Conservation (phyloP, 495 filamentous ascomycete genomes). For the Neurospora sp. region DNA sequence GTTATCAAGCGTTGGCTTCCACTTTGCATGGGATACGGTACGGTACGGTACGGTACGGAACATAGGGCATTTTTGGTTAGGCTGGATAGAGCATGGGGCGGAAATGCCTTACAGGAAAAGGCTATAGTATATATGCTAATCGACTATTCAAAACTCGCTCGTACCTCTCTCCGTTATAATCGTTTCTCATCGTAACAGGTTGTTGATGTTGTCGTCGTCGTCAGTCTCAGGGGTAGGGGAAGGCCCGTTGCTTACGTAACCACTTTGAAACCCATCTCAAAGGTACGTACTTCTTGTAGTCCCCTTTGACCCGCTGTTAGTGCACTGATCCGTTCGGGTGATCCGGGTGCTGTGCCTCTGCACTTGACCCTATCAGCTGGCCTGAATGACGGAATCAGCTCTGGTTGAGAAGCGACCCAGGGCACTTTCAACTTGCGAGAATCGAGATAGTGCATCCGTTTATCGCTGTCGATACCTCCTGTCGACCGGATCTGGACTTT, state of each 20-base stretch:
- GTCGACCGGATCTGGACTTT: neutral
- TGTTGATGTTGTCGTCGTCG: neutral
- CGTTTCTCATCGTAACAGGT: neutral
- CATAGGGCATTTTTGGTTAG: neutral
- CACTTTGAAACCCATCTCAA: neutral
- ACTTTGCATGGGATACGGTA: neutral
- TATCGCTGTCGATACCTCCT: neutral
- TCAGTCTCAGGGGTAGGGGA: neutral
- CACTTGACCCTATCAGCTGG: neutral
- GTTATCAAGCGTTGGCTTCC: neutral
- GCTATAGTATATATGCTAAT: neutral
- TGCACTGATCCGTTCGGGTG: neutral
- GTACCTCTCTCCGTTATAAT: neutral
- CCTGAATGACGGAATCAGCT: neutral
- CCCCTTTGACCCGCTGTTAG: neutral
- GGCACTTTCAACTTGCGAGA: neutral
- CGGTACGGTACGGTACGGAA: neutral
- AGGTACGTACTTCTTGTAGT: neutral
- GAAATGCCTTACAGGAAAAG: neutral
- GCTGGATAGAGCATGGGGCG: neutral
- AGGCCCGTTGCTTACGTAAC: neutral
- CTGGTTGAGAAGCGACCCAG: neutral
- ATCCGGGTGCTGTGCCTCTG: neutral
- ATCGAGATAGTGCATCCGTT: neutral
- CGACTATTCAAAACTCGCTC: neutral